phyloP scores from a whole-genome alignment of 2,329 filamentous ascomycete genomes.

The Escovopsis sp. region DNA sequence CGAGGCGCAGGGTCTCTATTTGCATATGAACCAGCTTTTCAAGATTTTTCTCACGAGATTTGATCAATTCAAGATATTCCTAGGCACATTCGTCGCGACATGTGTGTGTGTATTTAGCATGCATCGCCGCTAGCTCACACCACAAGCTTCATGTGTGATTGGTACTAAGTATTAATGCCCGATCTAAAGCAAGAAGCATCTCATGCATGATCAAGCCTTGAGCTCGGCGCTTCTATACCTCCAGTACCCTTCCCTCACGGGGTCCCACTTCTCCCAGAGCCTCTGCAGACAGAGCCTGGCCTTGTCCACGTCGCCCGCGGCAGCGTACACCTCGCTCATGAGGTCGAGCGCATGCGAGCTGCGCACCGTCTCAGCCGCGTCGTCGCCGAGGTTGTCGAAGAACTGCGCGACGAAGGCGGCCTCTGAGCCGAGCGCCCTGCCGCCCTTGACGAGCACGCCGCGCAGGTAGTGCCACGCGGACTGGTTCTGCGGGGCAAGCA shows the following conservation, averaged over 20 bases:
- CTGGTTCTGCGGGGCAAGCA: slow-evolving; percentile 78
- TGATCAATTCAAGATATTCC: no score
- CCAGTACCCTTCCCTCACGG: slow-evolving; percentile 86
- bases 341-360: slow-evolving; percentile 58
- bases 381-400: slow-evolving; percentile 27
- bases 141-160: no score
- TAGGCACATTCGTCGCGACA: no score
- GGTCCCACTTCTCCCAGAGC: slow-evolving; percentile 77
- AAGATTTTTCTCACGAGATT: no score
- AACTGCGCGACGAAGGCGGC: slow-evolving; percentile 37
- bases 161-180: no score
- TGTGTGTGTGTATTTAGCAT: no score
- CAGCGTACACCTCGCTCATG: slow-evolving; percentile 52
- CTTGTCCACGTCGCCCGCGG: slow-evolving; percentile 40
- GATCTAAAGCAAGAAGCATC: no score
- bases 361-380: slow-evolving; percentile 31
- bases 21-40: no score
- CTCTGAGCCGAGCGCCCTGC: slow-evolving; percentile 29
- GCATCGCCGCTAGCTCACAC: no score
- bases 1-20: no score
- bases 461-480: slow-evolving; percentile 87
- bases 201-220: neutral
- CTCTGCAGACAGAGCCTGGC: slow-evolving; percentile 58
- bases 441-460: slow-evolving; percentile 57
- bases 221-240: slow-evolving; percentile 36